phyloP scores from a whole-genome alignment of 208 protist species.

The Leishmania braziliensis region DNA sequence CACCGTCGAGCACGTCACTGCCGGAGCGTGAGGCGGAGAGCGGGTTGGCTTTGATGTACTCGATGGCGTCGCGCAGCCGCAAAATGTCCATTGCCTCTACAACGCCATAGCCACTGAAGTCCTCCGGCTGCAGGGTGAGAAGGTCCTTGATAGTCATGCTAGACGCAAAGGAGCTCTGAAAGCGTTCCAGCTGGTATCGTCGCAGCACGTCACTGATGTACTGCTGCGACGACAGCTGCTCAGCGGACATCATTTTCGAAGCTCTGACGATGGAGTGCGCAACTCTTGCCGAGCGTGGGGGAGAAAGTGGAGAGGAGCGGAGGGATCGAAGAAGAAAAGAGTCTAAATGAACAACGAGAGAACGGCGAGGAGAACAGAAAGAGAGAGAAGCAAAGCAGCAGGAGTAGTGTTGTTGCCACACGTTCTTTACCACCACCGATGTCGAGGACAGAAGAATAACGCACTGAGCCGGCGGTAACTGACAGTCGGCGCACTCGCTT shows the following conservation, averaged over 20 bases:
- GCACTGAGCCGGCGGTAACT: not conserved
- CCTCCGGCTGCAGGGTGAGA: conserved; percentile 30
- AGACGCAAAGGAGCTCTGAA: conserved; percentile 18
- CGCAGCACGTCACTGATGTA: conserved; percentile 31
- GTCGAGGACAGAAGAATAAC: not conserved
- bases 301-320: not conserved
- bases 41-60: conserved; percentile 30
- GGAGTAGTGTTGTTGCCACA: not conserved
- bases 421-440: not conserved
- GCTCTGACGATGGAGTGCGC: too few species aligned
- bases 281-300: not conserved
- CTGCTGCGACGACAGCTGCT: conserved; percentile 15
- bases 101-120: conserved; percentile 40
- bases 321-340: too few species aligned
- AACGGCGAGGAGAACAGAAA: not conserved
- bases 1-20: conserved; percentile 41
- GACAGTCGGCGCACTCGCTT: not conserved
- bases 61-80: conserved; percentile 45
- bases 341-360: not conserved
- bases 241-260: not conserved
- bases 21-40: conserved; percentile 35
- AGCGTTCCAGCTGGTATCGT: conserved; percentile 31
- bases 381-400: not conserved
- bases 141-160: conserved; percentile 37
- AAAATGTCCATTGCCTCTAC: conserved; percentile 38